Evolutionary conservation across 192 early-diverging fungal species (phyloP), one percentile per base, ranked within the genome.

Genomic region (Linnemannia schmuckeri): DNA sequence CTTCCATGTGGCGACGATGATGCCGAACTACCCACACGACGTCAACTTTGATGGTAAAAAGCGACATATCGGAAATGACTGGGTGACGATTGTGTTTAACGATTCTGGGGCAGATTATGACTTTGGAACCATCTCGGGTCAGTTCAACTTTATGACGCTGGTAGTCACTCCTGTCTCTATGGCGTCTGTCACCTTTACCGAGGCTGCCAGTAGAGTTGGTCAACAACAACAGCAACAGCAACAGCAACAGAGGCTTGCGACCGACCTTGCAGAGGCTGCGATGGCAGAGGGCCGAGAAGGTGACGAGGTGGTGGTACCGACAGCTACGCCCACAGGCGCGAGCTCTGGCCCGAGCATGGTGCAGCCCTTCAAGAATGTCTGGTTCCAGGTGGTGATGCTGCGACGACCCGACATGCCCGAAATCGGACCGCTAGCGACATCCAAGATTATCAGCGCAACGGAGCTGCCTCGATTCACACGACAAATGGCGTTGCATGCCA

Each of bases 61-160:
- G 90, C 90, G 97, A 40, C 97, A 98, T 83, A 97, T 99, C 80
- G 98, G 97, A 57, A 99, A 99, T 84, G 97, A 99, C 89, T 99
- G 94, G 90, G 96, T 99, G 70, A 94, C 94, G 46, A 95, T 99
- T 79, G 94, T 98, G 13, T 99, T 95, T 81, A 98, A 99, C 83
- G 98, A 99, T 83, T 95, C 95, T 44, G 97, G 96, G 2, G 76
- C 77, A 0, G 92, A 94, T 12, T 97, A 96, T 83, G 93, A 92
- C 44, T 97, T 98, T 88, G 95, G 97, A 76, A 99, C 97, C 7
- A 92, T 99, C 42, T 94, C 97, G 4, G 94, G 95, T 20, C 96
- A 99, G 87, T 99, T 99, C 91, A 99, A 99, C 84, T 98, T 95
- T 88, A 95, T 99, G 76, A 96, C 97, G 77, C 96, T 99, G 82